Base-by-base conservation (phyloP, 305 asterid genomes). In the Fraxinus xanthoxyloides region DNA sequence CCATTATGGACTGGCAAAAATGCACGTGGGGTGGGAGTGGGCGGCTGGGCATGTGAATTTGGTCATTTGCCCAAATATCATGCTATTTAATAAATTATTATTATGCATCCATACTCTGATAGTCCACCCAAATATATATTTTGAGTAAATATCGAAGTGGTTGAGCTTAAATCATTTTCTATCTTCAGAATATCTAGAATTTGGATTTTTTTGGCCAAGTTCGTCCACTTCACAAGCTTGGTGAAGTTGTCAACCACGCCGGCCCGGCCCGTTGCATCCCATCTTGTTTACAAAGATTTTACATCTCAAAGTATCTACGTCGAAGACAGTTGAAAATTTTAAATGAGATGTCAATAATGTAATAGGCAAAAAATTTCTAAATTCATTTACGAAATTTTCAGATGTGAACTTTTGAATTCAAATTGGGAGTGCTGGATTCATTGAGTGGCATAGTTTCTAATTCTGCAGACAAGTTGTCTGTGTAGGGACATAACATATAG, bases 1-100 rank as follows among this genome's bases (percentile, higher is more conserved):
- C 93, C 93, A 87, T 75, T 82, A 82, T 81, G 77, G 89, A 83
- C 82, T 69, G 59, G 76, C 30, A 30, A 38, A 5, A 10, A 46
- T 69, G 76, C 24, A 24, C 38, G 17, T 6, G 51, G 15, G 6
- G 17, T 2, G 69, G 2, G 10, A 0, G 67, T 26, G 9, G 69
- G 15, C 30, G 26, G 23, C 0, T 26, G 24, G 28, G 28, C 9
- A 2, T 2, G 8, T 24, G 72, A 1, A 35, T 35, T 24, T 65
- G 19, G 7, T 3, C 8, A 10, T 7, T 26, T 24, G n/a, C 35
- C 28, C 35, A 65, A 5, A 8, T 24, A 24, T 65, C 73, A 6
- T 3, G 7, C 73, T 5, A 24, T 26, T 43, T 0, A 65, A 26
- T 65, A 21, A 23, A 7, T 23, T 1, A 56, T 56, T 31, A 31